A percentile compares a stretch with the other conserved stretches of the same genome.
Evolutionary conservation across 139 green algal genomes (phyloP).

Genomic region (Picochlorum sp.): DNA sequence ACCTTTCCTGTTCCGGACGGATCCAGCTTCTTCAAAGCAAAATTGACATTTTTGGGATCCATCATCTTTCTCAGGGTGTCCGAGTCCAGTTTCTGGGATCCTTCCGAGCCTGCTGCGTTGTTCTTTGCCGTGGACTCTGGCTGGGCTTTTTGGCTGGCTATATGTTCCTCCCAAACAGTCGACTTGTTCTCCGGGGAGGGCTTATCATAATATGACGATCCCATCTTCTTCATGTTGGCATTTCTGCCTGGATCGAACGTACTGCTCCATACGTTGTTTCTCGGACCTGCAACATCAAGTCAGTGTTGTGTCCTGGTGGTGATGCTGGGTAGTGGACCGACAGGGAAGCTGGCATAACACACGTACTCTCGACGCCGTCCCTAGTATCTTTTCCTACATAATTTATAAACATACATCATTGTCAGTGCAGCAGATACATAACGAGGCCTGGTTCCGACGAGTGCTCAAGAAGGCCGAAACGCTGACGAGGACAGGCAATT

Average conservation of each 20-base stretch:
- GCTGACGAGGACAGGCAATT: too few species aligned
- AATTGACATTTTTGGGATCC: not conserved
- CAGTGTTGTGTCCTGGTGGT: not conserved
- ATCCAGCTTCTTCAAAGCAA: not conserved
- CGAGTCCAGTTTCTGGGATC: not conserved
- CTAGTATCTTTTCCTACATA: too few species aligned
- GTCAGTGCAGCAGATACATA: too few species aligned
- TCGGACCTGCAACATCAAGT: not conserved
- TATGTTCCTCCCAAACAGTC: conserved; percentile 1
- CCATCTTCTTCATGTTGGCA: not conserved
- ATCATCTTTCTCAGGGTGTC: not conserved
- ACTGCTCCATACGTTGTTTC: conserved; percentile 1
- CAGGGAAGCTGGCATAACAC: too few species aligned
- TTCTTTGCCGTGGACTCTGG: not conserved
- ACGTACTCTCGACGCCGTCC: too few species aligned
- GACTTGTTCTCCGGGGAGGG: not conserved
- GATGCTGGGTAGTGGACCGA: too few species aligned
- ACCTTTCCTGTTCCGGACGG: not conserved
- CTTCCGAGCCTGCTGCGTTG: not conserved
- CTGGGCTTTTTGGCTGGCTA: not conserved
- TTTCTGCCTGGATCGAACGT: conserved; percentile 7
- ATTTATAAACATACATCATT: too few species aligned
- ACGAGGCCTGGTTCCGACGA: too few species aligned
- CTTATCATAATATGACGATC: conserved; percentile 1
- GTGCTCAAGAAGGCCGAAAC: too few species aligned